Conservation (phyloP, 2,329 filamentous ascomycete genomes). For the Fusarium pilosicola region DNA sequence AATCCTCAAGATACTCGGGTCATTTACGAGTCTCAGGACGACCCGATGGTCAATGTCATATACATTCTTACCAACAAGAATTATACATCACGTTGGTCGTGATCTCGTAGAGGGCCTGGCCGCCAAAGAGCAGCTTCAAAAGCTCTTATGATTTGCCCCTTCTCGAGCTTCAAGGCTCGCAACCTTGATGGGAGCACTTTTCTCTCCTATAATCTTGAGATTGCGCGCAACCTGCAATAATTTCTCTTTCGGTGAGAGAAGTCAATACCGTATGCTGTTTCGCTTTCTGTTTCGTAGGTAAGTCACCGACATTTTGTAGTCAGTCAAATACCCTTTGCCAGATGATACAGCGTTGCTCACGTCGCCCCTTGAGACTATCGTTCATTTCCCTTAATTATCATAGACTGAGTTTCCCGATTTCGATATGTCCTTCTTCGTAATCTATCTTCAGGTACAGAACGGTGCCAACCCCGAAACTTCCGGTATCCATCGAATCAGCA, state of each 20-base stretch:
- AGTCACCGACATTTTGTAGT: background rate
- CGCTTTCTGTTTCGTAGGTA: background rate
- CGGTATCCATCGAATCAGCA: background rate
- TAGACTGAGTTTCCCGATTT: background rate
- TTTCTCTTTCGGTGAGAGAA: background rate
- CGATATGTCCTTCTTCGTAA: background rate
- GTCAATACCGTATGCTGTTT: conserved; percentile 10
- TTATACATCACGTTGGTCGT: conserved; percentile 33
- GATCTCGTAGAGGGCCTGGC: conserved; percentile 31
- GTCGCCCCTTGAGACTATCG: background rate
- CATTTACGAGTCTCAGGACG: background rate
- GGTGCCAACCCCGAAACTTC: background rate
- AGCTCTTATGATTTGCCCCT: background rate
- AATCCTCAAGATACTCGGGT: background rate
- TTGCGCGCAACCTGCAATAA: background rate
- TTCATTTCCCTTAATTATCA: conserved; percentile 1
- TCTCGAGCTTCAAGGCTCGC: background rate
- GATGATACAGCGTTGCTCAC: too few species aligned
- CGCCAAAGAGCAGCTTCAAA: conserved; percentile 11
- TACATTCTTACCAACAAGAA: conserved; percentile 29
- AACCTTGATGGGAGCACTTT: background rate
- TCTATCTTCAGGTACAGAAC: background rate
- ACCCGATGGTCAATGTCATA: background rate
- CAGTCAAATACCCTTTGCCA: background rate
- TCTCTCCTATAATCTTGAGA: conserved; percentile 3